phyloP scores from a whole-genome alignment of 495 filamentous ascomycete genomes.

The Aspergillus carlsbadensis region DNA sequence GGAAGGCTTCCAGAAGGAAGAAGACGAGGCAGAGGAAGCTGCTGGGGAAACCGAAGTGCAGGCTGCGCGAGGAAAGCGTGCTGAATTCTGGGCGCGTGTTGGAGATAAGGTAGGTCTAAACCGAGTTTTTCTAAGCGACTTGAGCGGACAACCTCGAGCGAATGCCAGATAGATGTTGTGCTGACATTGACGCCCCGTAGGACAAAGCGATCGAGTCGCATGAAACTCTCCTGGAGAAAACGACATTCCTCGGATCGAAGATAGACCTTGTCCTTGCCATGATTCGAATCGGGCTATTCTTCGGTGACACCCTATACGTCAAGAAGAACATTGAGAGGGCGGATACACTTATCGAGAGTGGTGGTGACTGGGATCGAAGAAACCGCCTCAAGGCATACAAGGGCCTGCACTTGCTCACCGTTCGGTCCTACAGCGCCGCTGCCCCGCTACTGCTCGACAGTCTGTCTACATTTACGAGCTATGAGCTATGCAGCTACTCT shows the following conservation, averaged over 20 bases:
- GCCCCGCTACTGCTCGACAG: constrained; percentile 94
- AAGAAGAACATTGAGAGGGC: constrained; percentile 93
- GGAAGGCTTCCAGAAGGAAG: constrained; percentile 88
- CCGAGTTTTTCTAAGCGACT: no score
- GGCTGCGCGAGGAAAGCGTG: constrained; percentile 88
- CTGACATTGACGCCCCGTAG: constrained; percentile 44
- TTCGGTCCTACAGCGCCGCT: constrained; percentile 82
- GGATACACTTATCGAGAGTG: constrained; percentile 83
- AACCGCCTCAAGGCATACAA: constrained; percentile 99
- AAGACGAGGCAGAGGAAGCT: constrained; percentile 90
- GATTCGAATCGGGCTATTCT: constrained; percentile 93
- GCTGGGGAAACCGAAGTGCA: constrained; percentile 94
- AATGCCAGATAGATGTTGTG: no score
- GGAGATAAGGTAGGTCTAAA: constrained; percentile 79
- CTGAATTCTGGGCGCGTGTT: constrained; percentile 90
- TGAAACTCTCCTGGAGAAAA: constrained; percentile 92
- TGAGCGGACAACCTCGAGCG: no score
- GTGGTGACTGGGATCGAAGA: constrained; percentile 96
- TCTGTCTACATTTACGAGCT: constrained; percentile 97
- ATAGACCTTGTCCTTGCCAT: constrained; percentile 96
- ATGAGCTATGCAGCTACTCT: constrained; percentile 95
- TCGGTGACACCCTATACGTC: constrained; percentile 83
- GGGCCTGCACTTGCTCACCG: constrained; percentile 87
- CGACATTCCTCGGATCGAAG: constrained; percentile 88
- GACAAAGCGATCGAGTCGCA: constrained; percentile 90